Evolutionary conservation across 2,329 filamentous ascomycete species (phyloP).

Genomic region (Apiospora marii): DNA sequence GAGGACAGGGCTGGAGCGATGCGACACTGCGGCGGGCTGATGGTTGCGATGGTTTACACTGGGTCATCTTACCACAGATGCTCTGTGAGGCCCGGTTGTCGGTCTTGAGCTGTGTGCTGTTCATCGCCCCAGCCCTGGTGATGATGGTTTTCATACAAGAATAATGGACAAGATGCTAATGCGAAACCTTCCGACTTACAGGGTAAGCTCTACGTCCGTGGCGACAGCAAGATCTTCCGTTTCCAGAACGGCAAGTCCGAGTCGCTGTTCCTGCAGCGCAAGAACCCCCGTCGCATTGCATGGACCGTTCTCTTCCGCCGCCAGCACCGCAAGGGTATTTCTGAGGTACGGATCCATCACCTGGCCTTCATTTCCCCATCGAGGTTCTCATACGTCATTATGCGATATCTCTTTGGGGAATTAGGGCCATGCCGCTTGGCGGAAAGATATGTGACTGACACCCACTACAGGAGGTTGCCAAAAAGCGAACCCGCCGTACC

Average conservation of each 20-base stretch:
- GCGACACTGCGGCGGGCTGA: background rate
- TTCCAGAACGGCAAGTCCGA: conserved; percentile 99
- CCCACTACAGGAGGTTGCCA: conserved; percentile 88
- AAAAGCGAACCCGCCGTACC: conserved; percentile 98
- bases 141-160: conserved; percentile 5
- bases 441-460: conserved; percentile 45
- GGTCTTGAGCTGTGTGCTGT: background rate
- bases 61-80: background rate
- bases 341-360: conserved; percentile 75
- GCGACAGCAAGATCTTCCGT: conserved; percentile 99
- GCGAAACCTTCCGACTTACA: conserved; percentile 50
- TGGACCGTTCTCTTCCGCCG: conserved; percentile 99
- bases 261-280: conserved; percentile 99
- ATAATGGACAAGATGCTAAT: conserved; percentile 36
- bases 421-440: background rate
- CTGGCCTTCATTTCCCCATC: background rate
- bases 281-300: conserved; percentile 99
- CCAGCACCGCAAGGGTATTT: conserved; percentile 99
- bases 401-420: conserved; percentile 1
- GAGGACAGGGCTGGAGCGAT: conserved; percentile 9
- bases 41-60: background rate
- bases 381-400: conserved; percentile 12
- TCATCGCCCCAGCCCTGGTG: background rate
- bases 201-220: conserved; percentile 99
- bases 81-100: background rate